These are phyloP conservation scores for Stellera chamaejasme DNA, from an alignment of 345 rosid species.

Conservation along the genomic window DNA sequence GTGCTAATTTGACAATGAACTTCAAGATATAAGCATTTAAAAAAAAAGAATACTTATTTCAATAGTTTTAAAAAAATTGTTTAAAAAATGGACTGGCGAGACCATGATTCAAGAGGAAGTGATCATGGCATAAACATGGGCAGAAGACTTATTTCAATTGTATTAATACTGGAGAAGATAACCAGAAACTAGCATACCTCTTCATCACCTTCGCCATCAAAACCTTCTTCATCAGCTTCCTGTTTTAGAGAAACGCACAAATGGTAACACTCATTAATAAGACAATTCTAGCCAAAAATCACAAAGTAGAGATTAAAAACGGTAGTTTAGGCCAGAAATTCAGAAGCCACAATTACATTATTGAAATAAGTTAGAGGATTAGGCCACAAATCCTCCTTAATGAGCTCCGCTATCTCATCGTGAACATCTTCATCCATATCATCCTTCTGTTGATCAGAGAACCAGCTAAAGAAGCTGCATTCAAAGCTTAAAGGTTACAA, in stretches of 20 bases:
- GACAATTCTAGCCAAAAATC: neutral
- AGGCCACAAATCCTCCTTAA: conserved; percentile 93
- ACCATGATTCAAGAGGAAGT: no score
- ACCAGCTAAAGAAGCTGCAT: conserved; percentile 90
- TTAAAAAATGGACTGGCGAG: no score
- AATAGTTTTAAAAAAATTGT: no score
- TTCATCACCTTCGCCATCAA: conserved; percentile 53
- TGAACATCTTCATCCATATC: conserved; percentile 42
- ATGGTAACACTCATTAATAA: neutral
- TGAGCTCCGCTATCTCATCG: conserved; percentile 88
- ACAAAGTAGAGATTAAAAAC: neutral
- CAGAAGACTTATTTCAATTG: no score
- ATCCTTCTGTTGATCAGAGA: conserved; percentile 50
- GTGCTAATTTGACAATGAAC: no score
- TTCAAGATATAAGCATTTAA: no score
- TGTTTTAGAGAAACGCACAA: conserved; percentile 16
- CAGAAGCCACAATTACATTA: conserved; percentile 36
- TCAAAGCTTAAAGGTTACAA: neutral
- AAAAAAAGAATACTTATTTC: no score
- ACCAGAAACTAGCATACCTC: conserved; percentile 29
- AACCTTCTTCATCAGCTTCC: conserved; percentile 75
- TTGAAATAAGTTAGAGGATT: conserved; percentile 85
- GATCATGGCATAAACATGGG: no score
- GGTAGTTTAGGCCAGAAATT: neutral
- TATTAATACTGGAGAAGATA: neutral